phyloP scores from a whole-genome alignment of 139 green algal species.

The Yamagishiella unicocca region DNA sequence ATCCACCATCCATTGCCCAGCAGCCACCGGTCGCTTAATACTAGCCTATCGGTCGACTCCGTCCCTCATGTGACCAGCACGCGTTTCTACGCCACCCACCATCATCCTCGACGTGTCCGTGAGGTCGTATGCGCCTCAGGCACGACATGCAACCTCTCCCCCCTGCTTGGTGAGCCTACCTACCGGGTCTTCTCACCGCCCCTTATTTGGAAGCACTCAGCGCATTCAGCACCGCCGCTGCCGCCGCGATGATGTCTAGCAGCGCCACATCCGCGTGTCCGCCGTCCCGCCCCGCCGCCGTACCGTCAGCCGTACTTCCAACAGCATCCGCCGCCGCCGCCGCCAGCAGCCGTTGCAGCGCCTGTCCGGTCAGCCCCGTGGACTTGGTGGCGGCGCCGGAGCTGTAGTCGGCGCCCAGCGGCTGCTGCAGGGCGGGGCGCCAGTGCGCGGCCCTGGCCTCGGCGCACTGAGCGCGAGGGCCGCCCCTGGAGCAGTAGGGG shows the following conservation, averaged over 20 bases:
- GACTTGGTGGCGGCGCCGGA: not conserved
- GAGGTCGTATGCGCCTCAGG: too few species aligned
- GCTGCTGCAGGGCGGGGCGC: not conserved
- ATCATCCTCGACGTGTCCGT: too few species aligned
- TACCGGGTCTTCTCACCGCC: too few species aligned
- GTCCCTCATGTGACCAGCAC: too few species aligned
- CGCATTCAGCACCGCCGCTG: not conserved
- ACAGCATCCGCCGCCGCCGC: not conserved
- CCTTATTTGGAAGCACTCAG: not conserved
- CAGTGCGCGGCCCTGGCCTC: not conserved
- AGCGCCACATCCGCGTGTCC: not conserved
- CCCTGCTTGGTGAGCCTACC: too few species aligned
- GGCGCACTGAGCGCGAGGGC: not conserved
- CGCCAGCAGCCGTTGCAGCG: not conserved
- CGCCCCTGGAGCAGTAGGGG: not conserved
- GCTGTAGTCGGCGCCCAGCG: not conserved
- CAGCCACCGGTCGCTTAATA: too few species aligned
- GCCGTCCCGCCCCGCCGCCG: not conserved
- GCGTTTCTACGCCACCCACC: too few species aligned
- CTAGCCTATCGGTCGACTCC: too few species aligned
- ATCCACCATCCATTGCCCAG: too few species aligned
- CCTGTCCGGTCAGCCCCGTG: not conserved
- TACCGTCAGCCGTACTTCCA: not conserved
- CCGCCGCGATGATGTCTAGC: not conserved
- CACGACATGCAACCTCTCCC: too few species aligned